A percentile compares a stretch with the other conserved stretches of the same genome.
Conservation (phyloP, 2,329 filamentous ascomycete genomes). For the Anthostomella pinea region DNA sequence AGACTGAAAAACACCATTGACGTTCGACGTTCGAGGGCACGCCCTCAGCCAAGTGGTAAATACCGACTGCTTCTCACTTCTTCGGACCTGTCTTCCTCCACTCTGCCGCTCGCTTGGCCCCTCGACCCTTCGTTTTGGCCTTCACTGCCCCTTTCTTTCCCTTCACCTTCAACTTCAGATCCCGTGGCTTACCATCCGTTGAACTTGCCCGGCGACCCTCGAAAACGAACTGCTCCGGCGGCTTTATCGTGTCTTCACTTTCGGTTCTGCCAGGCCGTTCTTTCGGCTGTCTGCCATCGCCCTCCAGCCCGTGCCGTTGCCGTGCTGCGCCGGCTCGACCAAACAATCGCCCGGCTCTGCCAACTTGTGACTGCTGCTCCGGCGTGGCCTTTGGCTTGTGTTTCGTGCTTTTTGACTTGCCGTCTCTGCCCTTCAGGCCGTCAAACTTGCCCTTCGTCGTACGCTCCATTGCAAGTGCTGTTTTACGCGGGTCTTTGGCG, state of each 20-base stretch:
- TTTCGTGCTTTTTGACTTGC: slow-evolving; percentile 41
- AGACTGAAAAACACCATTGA: too few species aligned
- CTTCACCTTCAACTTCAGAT: slow-evolving; percentile 54
- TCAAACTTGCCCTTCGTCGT: slow-evolving; percentile 40
- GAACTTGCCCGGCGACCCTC: slow-evolving; percentile 73
- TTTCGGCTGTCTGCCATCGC: slow-evolving; percentile 22
- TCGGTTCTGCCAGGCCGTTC: slow-evolving; percentile 10
- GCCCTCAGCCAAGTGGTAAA: too few species aligned
- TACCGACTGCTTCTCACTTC: too few species aligned
- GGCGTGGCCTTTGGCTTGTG: slow-evolving; percentile 71
- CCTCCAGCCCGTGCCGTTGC: slow-evolving; percentile 36
- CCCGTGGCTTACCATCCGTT: slow-evolving; percentile 62
- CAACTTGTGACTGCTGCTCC: slow-evolving; percentile 67
- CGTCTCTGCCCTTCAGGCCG: slow-evolving; percentile 26
- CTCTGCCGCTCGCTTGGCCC: slow-evolving; percentile 31
- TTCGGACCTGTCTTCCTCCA: slow-evolving; percentile 31
- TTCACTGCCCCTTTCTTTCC: slow-evolving; percentile 46
- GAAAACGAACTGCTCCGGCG: slow-evolving; percentile 72
- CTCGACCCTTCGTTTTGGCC: slow-evolving; percentile 26
- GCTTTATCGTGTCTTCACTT: slow-evolving; percentile 36
- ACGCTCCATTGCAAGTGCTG: slow-evolving; percentile 48
- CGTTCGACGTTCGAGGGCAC: too few species aligned
- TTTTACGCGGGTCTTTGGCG: slow-evolving; percentile 71
- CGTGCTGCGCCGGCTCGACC: slow-evolving; percentile 63
- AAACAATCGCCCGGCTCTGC: slow-evolving; percentile 71